phyloP scores from a whole-genome alignment of 306 rosid species.

The Lathyrus aphaca region DNA sequence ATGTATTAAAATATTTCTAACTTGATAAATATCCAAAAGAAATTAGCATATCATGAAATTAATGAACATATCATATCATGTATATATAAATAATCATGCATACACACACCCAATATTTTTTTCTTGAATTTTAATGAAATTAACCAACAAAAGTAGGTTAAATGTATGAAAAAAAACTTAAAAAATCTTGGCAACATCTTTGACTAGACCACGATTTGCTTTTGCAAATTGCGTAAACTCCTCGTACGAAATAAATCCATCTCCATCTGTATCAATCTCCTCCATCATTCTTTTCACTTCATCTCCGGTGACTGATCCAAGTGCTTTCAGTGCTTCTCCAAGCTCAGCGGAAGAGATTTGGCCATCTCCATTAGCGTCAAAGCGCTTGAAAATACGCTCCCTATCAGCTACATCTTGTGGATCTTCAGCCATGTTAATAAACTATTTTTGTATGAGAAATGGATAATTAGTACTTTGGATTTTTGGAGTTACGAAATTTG shows the following conservation, averaged over 20 bases:
- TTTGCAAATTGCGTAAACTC: conserved; percentile 64
- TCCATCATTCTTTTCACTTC: conserved; percentile 77
- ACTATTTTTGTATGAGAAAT: conserved; percentile 15
- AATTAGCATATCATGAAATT: conserved; percentile 29
- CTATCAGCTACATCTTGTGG: conserved; percentile 54
- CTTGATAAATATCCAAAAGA: conserved; percentile 29
- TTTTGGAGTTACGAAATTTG: conserved; percentile 31
- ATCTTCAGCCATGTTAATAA: conserved; percentile 37
- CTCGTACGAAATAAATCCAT: conserved; percentile 66
- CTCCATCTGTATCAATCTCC: conserved; percentile 70
- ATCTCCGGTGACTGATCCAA: conserved; percentile 59
- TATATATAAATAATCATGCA: conserved; percentile 36
- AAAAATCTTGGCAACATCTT: conserved; percentile 76
- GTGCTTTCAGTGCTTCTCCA: conserved; percentile 64
- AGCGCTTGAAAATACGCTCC: conserved; percentile 68
- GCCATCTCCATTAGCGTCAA: conserved; percentile 72
- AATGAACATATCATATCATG: conserved; percentile 35
- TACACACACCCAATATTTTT: conserved; percentile 2
- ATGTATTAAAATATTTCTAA: conserved; percentile 19
- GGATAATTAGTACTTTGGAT: conserved; percentile 20
- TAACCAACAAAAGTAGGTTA: conserved; percentile 5
- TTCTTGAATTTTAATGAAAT: conserved; percentile 1
- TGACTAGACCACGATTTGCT: conserved; percentile 67
- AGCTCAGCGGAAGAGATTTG: conserved; percentile 71
- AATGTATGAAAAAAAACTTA: conserved; percentile 1